A percentile compares a stretch with the other conserved stretches of the same genome.
Conservation (phyloP, 169 alveolate species). For the Eimeria falciformis region DNA sequence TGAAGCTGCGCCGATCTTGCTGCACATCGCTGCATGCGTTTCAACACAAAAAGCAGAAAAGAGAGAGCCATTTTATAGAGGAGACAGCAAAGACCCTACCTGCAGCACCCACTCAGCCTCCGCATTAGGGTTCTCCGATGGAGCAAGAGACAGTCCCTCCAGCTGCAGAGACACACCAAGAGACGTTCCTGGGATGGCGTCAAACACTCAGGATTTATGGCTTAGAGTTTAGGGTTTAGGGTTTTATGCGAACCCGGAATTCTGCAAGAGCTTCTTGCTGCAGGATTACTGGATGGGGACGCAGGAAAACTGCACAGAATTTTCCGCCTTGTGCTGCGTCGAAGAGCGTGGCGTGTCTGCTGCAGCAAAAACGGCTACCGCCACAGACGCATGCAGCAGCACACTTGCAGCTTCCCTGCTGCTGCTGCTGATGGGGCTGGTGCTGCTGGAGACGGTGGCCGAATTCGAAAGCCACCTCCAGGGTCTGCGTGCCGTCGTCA, state of each 20-base stretch:
- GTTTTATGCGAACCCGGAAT: not conserved
- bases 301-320: not conserved
- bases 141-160: conserved; percentile 37
- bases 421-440: not conserved
- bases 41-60: too few relatives aligned
- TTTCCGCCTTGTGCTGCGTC: not conserved
- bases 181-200: too few relatives aligned
- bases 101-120: conserved; percentile 58
- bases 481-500: conserved; percentile 20
- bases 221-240: not conserved
- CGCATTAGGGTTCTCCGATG: conserved; percentile 27
- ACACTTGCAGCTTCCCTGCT: not conserved
- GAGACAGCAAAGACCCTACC: not conserved
- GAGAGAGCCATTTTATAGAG: too few relatives aligned
- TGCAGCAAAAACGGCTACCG: not conserved
- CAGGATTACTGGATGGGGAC: not conserved
- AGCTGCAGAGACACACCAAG: conserved; percentile 32
- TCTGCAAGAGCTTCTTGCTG: conserved; percentile 12
- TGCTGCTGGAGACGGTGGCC: conserved; percentile 28
- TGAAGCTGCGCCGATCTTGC: too few relatives aligned
- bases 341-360: not conserved
- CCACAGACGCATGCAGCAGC: conserved; percentile 7
- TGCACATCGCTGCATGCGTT: too few relatives aligned
- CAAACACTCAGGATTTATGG: conserved; percentile 5
- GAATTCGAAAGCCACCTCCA: conserved; percentile 6